Evolutionary conservation across 192 early-diverging fungal genomes (phyloP).

Genomic region (Backusella westeae): DNA sequence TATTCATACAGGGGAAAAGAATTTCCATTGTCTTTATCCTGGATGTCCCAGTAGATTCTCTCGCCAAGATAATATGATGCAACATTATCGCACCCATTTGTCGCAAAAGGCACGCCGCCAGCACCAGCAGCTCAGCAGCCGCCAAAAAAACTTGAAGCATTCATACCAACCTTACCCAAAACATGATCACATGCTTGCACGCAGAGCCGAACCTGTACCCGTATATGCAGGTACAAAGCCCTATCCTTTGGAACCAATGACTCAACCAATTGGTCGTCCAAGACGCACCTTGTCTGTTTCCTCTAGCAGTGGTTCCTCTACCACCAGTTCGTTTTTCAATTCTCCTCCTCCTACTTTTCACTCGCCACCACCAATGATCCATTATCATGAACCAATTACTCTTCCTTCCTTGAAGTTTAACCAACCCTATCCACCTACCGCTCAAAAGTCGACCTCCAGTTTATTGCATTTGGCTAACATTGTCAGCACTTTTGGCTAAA

Average conservation of each 20-base stretch:
- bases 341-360: background rate
- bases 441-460: background rate
- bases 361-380: background rate
- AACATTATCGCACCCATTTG: conserved; percentile 80
- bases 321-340: background rate
- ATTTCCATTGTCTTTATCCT: conserved; percentile 65
- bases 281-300: conserved; percentile 5
- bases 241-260: background rate
- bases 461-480: conserved; percentile 12
- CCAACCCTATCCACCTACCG: background rate
- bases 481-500: conserved; percentile 18
- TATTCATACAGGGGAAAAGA: conserved; percentile 81
- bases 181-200: background rate
- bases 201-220: background rate
- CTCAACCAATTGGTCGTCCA: background rate
- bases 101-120: conserved; percentile 62
- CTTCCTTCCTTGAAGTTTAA: background rate
- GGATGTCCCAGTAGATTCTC: conserved; percentile 76
- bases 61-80: conserved; percentile 86
- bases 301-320: background rate
- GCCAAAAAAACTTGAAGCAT: background rate
- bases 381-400: background rate
- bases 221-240: conserved; percentile 4
- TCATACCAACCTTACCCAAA: background rate
- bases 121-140: background rate